Evolutionary conservation across 345 rosid species (phyloP), one percentile per base, ranked within the genome.

Genomic region (Iberis pinnata): DNA sequence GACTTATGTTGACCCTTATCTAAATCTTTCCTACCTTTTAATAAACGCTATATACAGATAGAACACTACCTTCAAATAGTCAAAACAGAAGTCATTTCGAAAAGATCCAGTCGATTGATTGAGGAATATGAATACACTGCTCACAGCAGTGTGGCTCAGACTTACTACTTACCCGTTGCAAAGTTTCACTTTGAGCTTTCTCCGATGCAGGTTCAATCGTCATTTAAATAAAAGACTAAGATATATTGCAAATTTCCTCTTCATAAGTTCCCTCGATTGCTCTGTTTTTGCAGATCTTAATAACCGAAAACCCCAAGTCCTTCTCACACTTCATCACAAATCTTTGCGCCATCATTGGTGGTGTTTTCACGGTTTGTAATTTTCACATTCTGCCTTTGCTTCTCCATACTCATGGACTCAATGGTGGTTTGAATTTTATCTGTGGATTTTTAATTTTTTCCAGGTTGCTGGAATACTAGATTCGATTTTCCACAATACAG

Each of bases 381-480:
- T 18, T 29, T 62, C 38, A 18, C 12, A n/a, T 9, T 14, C 36
- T 24, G 15, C 29, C n/a, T 25, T 53, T 52, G 38, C 20, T 36
- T 33, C 38, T 43, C 41, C 35, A 22, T 50, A 4, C 22, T 43
- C 29, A 13, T 43, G 46, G 46, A 24, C 25, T 53, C 45, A 37
- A 24, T 39, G 12, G 13, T 41, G 12, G 37, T 17, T 25, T 22
- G 8, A 15, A 32, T 53, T 24, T n/a, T 7, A 19, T 25, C 7
- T 29, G 35, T 63, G 27, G 47, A 26, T 37, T 56, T 43, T 43
- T 56, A 43, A 26, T 37, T 56, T 43, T 43, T 56, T 54, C 45
- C 96, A 86, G 97, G 97, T 89, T 32, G 96, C 98, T 45, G 98
- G 98, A 48, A 86, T 89, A 67, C 18, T 89, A 78, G 98, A 89